phyloP scores from a whole-genome alignment of 2,329 filamentous ascomycete genomes.

The Verticillium albo-atrum region DNA sequence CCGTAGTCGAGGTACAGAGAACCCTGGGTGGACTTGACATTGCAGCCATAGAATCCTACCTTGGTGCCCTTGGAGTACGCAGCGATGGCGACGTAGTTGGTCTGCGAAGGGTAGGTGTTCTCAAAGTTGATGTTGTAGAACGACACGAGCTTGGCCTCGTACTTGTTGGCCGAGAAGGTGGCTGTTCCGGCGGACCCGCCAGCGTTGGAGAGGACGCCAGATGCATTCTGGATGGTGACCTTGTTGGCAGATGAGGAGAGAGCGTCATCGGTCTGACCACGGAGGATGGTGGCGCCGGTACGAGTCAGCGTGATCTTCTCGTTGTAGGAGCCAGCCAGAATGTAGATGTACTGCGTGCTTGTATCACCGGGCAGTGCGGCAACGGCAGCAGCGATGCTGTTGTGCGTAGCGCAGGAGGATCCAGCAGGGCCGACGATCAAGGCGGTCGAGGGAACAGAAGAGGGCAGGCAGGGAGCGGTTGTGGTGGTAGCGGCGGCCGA shows the following conservation, averaged over 20 bases:
- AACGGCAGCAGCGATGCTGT: conserved; percentile 38
- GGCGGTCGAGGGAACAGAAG: conserved; percentile 9
- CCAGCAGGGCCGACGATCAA: conserved; percentile 8
- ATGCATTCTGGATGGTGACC: conserved; percentile 30
- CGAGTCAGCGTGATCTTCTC: conserved; percentile 47
- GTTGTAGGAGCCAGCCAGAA: conserved; percentile 46
- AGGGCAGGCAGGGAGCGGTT: conserved; percentile 2
- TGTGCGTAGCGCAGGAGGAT: conserved; percentile 16
- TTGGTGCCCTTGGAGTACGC: conserved; percentile 20
- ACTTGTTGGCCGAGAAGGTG: conserved; percentile 20
- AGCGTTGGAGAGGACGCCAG: conserved; percentile 9
- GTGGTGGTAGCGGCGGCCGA: conserved; percentile 1
- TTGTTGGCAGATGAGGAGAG: conserved; percentile 39
- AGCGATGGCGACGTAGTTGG: conserved; percentile 17
- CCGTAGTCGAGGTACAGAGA: conserved; percentile 8
- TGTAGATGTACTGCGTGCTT: conserved; percentile 44
- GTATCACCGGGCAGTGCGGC: conserved; percentile 37
- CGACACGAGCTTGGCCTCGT: conserved; percentile 19
- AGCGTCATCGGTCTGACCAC: conserved; percentile 38
- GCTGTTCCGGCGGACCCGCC: conserved; percentile 14
- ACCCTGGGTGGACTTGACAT: conserved; percentile 7
- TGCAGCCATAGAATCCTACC: conserved; percentile 18
- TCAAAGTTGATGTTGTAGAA: conserved; percentile 26
- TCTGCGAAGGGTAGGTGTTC: conserved; percentile 10
- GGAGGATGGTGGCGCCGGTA: conserved; percentile 40